Evolutionary conservation across 208 protist genomes (phyloP).

Genomic region (Acanthamoeba triangularis): DNA sequence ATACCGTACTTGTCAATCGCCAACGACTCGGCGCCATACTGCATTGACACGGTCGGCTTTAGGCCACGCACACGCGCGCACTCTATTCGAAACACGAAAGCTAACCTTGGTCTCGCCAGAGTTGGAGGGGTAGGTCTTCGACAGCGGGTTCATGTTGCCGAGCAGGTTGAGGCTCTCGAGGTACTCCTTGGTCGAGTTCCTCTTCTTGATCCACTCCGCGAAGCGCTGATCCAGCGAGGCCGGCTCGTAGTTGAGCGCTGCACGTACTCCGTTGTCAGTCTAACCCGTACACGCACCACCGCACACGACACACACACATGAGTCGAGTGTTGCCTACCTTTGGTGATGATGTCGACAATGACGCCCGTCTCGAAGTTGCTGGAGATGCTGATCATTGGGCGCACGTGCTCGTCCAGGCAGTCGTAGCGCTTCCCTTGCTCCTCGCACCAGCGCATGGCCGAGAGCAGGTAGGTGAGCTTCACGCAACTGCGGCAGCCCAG

Average conservation of each 20-base stretch:
- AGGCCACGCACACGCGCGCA: not conserved
- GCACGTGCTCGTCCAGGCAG: slow-evolving; percentile 51
- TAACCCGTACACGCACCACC: not conserved
- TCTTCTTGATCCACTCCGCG: not conserved
- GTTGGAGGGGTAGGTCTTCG: slow-evolving; percentile 76
- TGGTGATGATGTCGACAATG: slow-evolving; percentile 57
- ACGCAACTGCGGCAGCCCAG: slow-evolving; percentile 27
- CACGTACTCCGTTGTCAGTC: too few relatives aligned
- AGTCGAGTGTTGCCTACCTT: not conserved
- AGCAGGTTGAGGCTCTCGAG: slow-evolving; percentile 19
- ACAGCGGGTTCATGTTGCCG: slow-evolving; percentile 22
- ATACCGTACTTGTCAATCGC: not conserved
- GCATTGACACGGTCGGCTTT: not conserved
- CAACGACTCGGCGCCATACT: not conserved
- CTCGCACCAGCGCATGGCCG: slow-evolving; percentile 38
- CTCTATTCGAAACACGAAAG: not conserved
- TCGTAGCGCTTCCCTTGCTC: not conserved
- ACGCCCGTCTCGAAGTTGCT: slow-evolving; percentile 73
- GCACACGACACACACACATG: not conserved
- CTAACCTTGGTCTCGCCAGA: slow-evolving; percentile 28
- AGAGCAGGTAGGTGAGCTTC: slow-evolving; percentile 60
- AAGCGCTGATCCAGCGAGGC: slow-evolving; percentile 44
- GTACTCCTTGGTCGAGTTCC: slow-evolving; percentile 67
- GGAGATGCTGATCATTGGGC: slow-evolving; percentile 58
- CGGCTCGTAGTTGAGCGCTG: slow-evolving; percentile 26